Conservation (phyloP, 306 rosid species). For the Cicer bijugum region DNA sequence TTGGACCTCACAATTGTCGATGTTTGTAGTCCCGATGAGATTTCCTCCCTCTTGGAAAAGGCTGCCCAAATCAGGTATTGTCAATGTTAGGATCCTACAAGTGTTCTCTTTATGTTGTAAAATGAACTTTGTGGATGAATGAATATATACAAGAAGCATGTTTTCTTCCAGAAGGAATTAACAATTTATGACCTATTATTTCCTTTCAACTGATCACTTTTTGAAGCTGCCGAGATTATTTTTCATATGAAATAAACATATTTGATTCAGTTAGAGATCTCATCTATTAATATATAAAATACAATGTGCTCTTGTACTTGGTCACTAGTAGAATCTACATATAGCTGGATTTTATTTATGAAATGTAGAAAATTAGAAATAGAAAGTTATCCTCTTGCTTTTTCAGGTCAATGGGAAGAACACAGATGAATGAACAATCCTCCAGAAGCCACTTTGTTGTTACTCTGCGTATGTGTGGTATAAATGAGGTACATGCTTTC, state of each 20-base stretch:
- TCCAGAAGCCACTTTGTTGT: conserved; percentile 96
- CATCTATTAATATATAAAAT: not conserved
- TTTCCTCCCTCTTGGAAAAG: conserved; percentile 82
- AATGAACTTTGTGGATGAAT: conserved; percentile 23
- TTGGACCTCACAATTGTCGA: conserved; percentile 82
- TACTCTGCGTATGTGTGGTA: conserved; percentile 86
- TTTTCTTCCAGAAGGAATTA: conserved; percentile 1
- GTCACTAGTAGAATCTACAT: conserved; percentile 13
- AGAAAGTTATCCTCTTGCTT: conserved; percentile 15
- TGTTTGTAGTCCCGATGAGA: conserved; percentile 79
- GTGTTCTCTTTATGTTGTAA: too few species aligned
- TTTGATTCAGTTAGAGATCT: conserved; percentile 3
- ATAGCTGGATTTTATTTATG: conserved; percentile 8
- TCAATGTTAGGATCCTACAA: too few species aligned
- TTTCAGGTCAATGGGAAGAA: conserved; percentile 91
- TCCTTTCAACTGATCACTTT: not conserved
- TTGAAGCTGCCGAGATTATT: conserved; percentile 5
- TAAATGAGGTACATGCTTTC: conserved; percentile 66
- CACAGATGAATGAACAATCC: conserved; percentile 96
- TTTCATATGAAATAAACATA: not conserved
- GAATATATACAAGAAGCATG: conserved; percentile 14
- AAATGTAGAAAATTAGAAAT: conserved; percentile 5
- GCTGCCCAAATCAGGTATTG: conserved; percentile 89
- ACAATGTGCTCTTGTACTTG: conserved; percentile 17
- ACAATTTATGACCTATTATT: conserved; percentile 29